Conservation (phyloP, 2,329 filamentous ascomycete species). For the Fusarium incarnatum region DNA sequence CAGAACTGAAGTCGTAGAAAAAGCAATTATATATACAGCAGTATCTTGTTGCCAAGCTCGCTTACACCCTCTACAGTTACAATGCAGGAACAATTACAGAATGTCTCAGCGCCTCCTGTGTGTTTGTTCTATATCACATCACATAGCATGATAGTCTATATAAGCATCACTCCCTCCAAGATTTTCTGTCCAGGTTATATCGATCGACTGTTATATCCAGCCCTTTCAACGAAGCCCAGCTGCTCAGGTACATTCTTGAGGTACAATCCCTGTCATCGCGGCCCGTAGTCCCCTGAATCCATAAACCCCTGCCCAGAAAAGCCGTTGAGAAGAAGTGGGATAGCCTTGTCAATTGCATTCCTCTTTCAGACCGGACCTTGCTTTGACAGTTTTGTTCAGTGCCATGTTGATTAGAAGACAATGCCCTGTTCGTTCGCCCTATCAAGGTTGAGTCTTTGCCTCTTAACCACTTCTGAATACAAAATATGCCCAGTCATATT, state of each 20-base stretch:
- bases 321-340: neutral
- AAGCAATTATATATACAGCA: neutral
- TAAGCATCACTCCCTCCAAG: neutral
- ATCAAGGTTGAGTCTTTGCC: no score
- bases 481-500: conserved; percentile 12
- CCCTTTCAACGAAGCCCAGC: no score
- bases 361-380: neutral
- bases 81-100: neutral
- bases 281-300: neutral
- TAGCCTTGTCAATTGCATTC: neutral
- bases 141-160: neutral
- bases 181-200: neutral
- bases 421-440: neutral
- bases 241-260: no score
- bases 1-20: neutral
- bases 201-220: neutral
- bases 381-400: neutral
- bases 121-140: neutral
- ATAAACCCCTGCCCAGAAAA: neutral
- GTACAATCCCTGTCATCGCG: neutral
- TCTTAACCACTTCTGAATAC: neutral
- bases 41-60: neutral
- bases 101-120: neutral
- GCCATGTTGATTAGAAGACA: neutral
- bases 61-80: neutral